Evolutionary conservation across 2,329 filamentous ascomycete genomes (phyloP), one percentile per base, ranked within the genome.

Genomic region (Phialocephala sp.): DNA sequence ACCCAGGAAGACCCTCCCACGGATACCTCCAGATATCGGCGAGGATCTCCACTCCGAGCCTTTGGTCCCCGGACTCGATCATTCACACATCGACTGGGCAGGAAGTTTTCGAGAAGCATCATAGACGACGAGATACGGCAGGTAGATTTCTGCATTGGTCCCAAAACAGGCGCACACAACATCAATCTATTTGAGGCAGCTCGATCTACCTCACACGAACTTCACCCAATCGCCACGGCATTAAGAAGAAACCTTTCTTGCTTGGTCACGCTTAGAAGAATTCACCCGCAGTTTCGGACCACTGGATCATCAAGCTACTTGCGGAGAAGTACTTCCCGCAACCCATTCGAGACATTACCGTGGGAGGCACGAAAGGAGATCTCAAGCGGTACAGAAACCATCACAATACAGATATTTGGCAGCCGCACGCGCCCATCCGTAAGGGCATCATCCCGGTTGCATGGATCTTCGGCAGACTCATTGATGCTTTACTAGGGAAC

Each of bases 401-500:
- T 61, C 58, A 62, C 22, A 58, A 59, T 59, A 56, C 56, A 62
- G 62, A 59, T 60, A 54, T 60, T 43, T 56, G 27, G 35, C 63
- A 60, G 43, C 55, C 59, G 35, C 64, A 59, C 37, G n/a, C 41
- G 41, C 37, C 43, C 43, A 27, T 22, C 54, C 22, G 62, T 66
- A 60, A 66, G 59, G 41, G 55, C 47, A 57, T 39, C n/a, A 59
- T 63, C 62, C 62, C 20, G 22, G 62, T 36, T 37, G 18, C 43
- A 66, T 61, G 66, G 65, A 50, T 66, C 5, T 6, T 56, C 36
- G 39, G 50, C 58, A 45, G 43, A 62, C 69, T 32, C 4, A 41
- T 18, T 71, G 57, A 71, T 61, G 59, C 22, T 59, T 64, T 63
- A 63, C 47, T 58, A 73, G 70, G 59, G 66, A 66, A 62, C 52